Evolutionary conservation across 2,329 filamentous ascomycete species (phyloP).

Genomic region (Colletotrichum karsti): DNA sequence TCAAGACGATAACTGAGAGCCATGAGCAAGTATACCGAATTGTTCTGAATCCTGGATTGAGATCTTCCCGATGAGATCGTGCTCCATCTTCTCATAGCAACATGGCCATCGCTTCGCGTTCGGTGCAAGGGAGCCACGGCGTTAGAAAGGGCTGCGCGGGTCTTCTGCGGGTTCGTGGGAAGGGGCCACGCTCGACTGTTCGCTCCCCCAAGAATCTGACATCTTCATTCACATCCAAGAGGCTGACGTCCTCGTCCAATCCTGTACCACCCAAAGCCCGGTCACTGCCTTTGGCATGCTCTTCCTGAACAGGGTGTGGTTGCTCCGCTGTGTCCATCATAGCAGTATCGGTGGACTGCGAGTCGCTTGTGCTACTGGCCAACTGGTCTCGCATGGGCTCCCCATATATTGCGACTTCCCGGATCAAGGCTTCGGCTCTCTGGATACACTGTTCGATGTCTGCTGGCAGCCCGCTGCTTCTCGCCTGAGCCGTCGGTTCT

Average conservation of each 20-base stretch:
- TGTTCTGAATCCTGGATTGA: neutral
- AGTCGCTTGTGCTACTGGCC: too few species aligned
- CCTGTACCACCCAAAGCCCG: too few species aligned
- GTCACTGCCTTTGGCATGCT: too few species aligned
- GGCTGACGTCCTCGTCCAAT: neutral
- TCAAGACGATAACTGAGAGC: neutral
- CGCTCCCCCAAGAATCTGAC: neutral
- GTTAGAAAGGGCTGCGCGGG: constrained; percentile 1
- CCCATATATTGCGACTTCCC: too few species aligned
- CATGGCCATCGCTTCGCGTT: neutral
- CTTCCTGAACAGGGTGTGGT: too few species aligned
- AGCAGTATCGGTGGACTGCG: too few species aligned
- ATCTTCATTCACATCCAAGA: neutral
- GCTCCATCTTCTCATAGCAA: neutral
- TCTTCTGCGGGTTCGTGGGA: constrained; percentile 1
- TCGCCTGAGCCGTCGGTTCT: too few species aligned
- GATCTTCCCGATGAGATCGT: neutral
- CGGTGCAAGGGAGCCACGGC: neutral
- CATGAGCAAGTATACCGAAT: neutral
- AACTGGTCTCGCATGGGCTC: too few species aligned
- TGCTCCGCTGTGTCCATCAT: too few species aligned
- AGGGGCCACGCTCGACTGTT: neutral
- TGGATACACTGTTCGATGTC: too few species aligned
- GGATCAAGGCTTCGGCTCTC: too few species aligned
- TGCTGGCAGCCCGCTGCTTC: too few species aligned